These are phyloP conservation scores for Acer campestre DNA, from an alignment of 345 rosid species.

Conservation along the genomic window DNA sequence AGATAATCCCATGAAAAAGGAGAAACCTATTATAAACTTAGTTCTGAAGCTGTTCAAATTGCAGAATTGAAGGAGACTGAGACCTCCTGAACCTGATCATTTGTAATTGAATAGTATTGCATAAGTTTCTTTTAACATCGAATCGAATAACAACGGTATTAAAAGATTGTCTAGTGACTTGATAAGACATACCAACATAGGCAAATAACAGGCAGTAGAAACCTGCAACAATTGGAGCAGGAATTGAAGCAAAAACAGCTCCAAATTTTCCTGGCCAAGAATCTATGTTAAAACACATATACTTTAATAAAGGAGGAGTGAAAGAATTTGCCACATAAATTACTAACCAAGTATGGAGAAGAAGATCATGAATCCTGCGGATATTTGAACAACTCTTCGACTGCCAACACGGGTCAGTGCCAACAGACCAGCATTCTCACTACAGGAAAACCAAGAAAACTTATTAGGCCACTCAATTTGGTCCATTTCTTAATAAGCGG, in stretches of 20 bases:
- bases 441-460: slow-evolving; percentile 29
- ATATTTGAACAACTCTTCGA: slow-evolving; percentile 90
- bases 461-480: neutral
- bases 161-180: slow-evolving; percentile 1
- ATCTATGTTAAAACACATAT: neutral
- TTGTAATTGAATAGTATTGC: neutral
- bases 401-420: slow-evolving; percentile 91
- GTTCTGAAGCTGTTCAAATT: slow-evolving; percentile 84
- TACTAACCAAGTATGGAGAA: slow-evolving; percentile 81
- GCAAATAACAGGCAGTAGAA: slow-evolving; percentile 76
- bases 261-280: slow-evolving; percentile 73
- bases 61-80: slow-evolving; percentile 85
- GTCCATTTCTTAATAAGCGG: neutral
- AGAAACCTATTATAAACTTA: slow-evolving; percentile 77
- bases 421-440: slow-evolving; percentile 89
- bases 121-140: neutral
- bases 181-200: slow-evolving; percentile 64
- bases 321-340: slow-evolving; percentile 2
- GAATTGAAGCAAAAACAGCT: slow-evolving; percentile 88
- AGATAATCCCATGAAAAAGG: slow-evolving; percentile 83
- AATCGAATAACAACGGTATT: neutral
- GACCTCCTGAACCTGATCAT: slow-evolving; percentile 67
- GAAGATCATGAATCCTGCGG: slow-evolving; percentile 95
- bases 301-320: neutral
- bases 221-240: slow-evolving; percentile 76